Conservation (phyloP, 2,329 filamentous ascomycete species). For the Phaeosphaeria sp. region DNA sequence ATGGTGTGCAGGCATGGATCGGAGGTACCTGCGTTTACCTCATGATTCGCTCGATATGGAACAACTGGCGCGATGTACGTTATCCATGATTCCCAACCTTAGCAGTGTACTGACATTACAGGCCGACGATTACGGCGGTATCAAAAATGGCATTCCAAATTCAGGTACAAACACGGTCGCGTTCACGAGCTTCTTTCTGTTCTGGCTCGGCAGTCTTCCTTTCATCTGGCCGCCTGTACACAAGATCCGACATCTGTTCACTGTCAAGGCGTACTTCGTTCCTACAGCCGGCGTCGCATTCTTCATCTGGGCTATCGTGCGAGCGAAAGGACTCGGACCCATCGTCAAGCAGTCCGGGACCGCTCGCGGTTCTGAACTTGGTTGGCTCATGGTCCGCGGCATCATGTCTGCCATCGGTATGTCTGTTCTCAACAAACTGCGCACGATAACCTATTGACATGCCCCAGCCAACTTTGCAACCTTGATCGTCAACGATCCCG, state of each 20-base stretch:
- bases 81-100: too few relatives aligned
- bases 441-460: neutral
- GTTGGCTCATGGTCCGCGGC: slow-evolving; percentile 82
- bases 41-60: slow-evolving; percentile 89
- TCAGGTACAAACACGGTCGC: slow-evolving; percentile 77
- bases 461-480: slow-evolving; percentile 80
- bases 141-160: slow-evolving; percentile 72
- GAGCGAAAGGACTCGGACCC: slow-evolving; percentile 82
- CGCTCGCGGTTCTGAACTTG: slow-evolving; percentile 71
- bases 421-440: neutral
- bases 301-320: slow-evolving; percentile 84
- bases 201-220: slow-evolving; percentile 81
- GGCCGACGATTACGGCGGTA: slow-evolving; percentile 43
- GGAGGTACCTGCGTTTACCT: slow-evolving; percentile 82
- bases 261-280: slow-evolving; percentile 85
- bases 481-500: slow-evolving; percentile 79
- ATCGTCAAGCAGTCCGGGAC: slow-evolving; percentile 74
- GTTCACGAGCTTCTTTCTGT: slow-evolving; percentile 85
- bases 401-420: slow-evolving; percentile 79
- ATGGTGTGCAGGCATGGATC: slow-evolving; percentile 85
- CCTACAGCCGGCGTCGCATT: slow-evolving; percentile 84
- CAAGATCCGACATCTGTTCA: slow-evolving; percentile 88
- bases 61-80: slow-evolving; percentile 61
- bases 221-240: slow-evolving; percentile 91
- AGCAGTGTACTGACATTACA: neutral